Evolutionary conservation across 2,329 filamentous ascomycete genomes (phyloP), one percentile per base, ranked within the genome.

Genomic region (Trichothecium roseum): DNA sequence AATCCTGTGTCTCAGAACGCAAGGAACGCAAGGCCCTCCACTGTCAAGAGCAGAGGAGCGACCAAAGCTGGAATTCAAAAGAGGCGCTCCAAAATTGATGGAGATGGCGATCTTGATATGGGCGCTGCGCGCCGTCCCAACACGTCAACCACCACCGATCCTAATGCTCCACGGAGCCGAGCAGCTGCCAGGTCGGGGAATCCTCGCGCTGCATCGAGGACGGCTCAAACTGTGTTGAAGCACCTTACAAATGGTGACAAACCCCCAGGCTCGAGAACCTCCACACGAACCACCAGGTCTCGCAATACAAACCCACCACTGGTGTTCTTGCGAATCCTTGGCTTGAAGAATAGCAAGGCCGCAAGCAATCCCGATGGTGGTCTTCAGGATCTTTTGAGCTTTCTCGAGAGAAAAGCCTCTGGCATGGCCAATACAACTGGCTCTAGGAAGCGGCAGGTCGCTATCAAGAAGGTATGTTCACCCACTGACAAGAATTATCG

Each of bases 391-490:
- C 64, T 86, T 20, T 55, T 86, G 36, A 63, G 65, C 34, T 86
- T 85, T 52, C 59, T 87, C 42, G 79, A 86, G 59, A 74, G 78
- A 49, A 85, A 85, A 56, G 72, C 81, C 32, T 68, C 69, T 37
- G 60, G 66, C 44, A 64, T 75, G 48, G 32, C 35, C 14, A 37
- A 26, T 29, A 62, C 63, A 40, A 66, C 66, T 24, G 48, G 51
- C 40, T 48, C 40, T 32, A 47, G 49, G 52, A 51, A 62, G 50
- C 66, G 70, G 49, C 63, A 65, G 45, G 64, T 84, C 47, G 76
- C 69, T 53, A 78, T 88, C 43, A 78, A 75, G 63, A 84, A 85
- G 78, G 83, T 87, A 83, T 75, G 80, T 82, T 57, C 36, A 42
- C 44, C 49, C 15, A 36, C 26, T 34, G 37, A 29, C 30, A 30